Percentiles rank a stretch among this genome's conserved stretches.
These are phyloP conservation scores for Nakataea oryzae DNA, from an alignment of 2,329 filamentous ascomycete species.

Conservation along the genomic window DNA sequence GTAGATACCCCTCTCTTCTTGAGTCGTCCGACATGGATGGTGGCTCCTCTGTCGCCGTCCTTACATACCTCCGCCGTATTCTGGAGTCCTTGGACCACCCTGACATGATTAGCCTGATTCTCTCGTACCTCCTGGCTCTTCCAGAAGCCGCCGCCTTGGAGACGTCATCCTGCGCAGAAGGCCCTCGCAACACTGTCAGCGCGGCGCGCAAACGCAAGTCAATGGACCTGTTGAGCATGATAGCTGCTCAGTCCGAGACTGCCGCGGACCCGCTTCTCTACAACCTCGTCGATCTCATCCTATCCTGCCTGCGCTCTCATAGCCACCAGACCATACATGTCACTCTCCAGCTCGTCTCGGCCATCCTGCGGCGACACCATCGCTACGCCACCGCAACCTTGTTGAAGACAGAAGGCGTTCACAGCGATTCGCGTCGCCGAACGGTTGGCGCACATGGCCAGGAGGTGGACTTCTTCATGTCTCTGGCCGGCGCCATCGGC, in stretches of 20 bases:
- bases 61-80: conserved; percentile 86
- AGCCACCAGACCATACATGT: conserved; percentile 86
- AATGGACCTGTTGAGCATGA: conserved; percentile 72
- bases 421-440: conserved; percentile 40
- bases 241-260: conserved; percentile 63
- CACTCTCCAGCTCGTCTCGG: conserved; percentile 76
- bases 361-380: conserved; percentile 80
- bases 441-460: conserved; percentile 67
- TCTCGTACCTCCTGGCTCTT: conserved; percentile 83
- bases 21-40: conserved; percentile 97
- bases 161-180: conserved; percentile 11
- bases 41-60: conserved; percentile 88
- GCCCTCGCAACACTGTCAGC: conserved; percentile 43
- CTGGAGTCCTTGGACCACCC: conserved; percentile 86
- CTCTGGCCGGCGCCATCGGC: conserved; percentile 57
- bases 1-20: conserved; percentile 82
- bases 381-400: conserved; percentile 73
- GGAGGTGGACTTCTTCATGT: conserved; percentile 63
- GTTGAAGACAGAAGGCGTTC: conserved; percentile 52
- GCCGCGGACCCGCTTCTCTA: conserved; percentile 77
- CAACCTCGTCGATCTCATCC: conserved; percentile 82
- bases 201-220: conserved; percentile 77
- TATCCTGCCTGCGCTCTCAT: conserved; percentile 72
- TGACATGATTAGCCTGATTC: conserved; percentile 86
- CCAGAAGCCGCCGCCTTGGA: conserved; percentile 34